Percentiles rank a stretch among this genome's conserved stretches.
These are phyloP conservation scores for Pyronema omphalodes DNA, from an alignment of 495 filamentous ascomycete genomes.

Conservation along the genomic window DNA sequence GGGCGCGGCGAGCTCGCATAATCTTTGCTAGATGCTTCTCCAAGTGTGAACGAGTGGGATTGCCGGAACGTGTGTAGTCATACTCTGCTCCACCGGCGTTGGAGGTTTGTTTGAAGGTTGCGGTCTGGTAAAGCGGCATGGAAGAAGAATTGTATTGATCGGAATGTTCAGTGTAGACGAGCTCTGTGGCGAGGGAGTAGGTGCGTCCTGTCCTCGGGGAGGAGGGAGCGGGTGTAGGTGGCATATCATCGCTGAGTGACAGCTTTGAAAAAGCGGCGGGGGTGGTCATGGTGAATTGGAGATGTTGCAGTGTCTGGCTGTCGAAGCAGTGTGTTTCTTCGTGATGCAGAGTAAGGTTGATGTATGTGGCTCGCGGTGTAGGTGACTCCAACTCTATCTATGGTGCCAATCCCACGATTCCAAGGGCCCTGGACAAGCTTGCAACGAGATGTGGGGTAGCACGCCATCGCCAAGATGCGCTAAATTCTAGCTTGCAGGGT, in stretches of 20 bases:
- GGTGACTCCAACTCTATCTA: background rate
- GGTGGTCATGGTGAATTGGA: background rate
- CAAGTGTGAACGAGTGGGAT: conserved; percentile 87
- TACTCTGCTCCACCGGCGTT: conserved; percentile 64
- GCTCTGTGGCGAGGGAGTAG: conserved; percentile 85
- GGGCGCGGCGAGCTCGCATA: conserved; percentile 79
- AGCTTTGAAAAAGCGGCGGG: conserved; percentile 39
- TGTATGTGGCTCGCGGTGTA: background rate
- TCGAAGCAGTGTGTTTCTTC: background rate
- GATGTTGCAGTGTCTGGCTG: background rate
- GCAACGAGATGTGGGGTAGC: background rate
- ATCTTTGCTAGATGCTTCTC: conserved; percentile 97
- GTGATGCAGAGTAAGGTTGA: background rate
- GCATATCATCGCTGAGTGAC: conserved; percentile 74
- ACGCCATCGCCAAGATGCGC: conserved; percentile 1
- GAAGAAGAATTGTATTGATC: conserved; percentile 94
- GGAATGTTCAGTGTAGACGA: conserved; percentile 85
- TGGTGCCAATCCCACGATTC: too few relatives aligned
- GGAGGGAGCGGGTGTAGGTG: conserved; percentile 86
- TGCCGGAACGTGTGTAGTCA: conserved; percentile 94
- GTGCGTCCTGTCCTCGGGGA: conserved; percentile 65
- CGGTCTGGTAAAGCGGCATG: conserved; percentile 92
- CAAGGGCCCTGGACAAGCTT: background rate
- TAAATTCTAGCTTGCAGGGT: background rate
- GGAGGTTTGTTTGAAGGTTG: conserved; percentile 91